Evolutionary conservation across 768 basidiomycete genomes (phyloP).

Genomic region (Macrolepiota albuminosa): DNA sequence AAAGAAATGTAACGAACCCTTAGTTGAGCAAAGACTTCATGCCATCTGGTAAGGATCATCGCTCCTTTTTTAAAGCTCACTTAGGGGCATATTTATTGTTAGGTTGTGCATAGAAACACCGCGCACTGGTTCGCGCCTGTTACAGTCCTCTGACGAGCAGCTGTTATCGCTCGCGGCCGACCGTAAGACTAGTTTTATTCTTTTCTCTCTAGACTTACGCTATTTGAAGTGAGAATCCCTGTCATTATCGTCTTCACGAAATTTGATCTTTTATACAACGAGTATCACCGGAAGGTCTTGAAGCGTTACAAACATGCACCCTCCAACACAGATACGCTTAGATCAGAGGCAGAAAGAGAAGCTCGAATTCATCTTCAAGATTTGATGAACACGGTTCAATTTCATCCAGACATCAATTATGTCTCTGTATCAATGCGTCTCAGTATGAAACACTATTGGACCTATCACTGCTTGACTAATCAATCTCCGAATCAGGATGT

Average conservation of each 20-base stretch:
- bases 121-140: background rate
- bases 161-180: background rate
- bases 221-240: background rate
- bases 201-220: background rate
- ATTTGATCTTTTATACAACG: background rate
- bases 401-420: background rate
- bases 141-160: background rate
- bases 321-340: background rate
- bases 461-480: background rate
- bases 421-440: background rate
- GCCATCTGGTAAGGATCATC: background rate
- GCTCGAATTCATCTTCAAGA: background rate
- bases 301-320: too few relatives aligned
- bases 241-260: background rate
- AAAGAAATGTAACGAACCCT: background rate
- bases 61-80: background rate
- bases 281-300: too few relatives aligned
- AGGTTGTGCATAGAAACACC: background rate
- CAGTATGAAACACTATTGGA: background rate
- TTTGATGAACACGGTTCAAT: background rate
- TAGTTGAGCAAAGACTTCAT: background rate
- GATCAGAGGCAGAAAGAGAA: background rate
- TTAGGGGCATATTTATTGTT: background rate
- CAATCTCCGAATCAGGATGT: background rate
- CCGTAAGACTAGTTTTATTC: background rate